A percentile compares a stretch with the other conserved stretches of the same genome.
Conservation (phyloP, 2,329 filamentous ascomycete genomes). For the Kalmusia sp. region DNA sequence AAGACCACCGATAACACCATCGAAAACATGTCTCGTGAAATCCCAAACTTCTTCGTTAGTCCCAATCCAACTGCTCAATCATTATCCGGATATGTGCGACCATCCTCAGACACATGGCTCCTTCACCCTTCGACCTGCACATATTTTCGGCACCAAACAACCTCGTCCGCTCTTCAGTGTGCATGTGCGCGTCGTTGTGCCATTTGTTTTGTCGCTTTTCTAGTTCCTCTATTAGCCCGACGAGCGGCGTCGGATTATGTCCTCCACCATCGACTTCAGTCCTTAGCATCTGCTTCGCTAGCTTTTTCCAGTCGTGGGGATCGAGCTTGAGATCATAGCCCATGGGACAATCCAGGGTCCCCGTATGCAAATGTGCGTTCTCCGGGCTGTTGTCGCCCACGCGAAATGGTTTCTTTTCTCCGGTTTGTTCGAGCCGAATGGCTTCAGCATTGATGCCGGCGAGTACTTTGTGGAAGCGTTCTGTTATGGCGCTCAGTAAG, state of each 20-base stretch:
- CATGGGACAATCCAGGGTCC: conserved; percentile 51
- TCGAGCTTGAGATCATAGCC: conserved; percentile 54
- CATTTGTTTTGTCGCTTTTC: conserved; percentile 52
- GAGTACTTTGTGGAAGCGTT: conserved; percentile 52
- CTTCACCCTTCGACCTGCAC: conserved; percentile 7
- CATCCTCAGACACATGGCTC: conserved; percentile 24
- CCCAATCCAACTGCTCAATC: conserved; percentile 23
- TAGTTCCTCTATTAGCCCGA: conserved; percentile 46
- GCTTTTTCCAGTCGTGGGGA: conserved; percentile 50
- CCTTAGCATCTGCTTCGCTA: conserved; percentile 55
- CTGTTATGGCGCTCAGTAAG: conserved; percentile 50
- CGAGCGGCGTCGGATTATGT: conserved; percentile 36
- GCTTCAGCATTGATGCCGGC: conserved; percentile 50
- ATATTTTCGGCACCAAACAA: conserved; percentile 23
- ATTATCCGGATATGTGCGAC: conserved; percentile 17
- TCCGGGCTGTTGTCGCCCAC: conserved; percentile 52
- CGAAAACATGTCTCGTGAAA: too few relatives aligned
- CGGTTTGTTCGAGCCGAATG: conserved; percentile 31
- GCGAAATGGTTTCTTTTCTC: conserved; percentile 50
- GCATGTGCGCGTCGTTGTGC: conserved; percentile 37
- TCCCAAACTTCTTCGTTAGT: conserved; percentile 10
- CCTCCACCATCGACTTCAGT: conserved; percentile 52
- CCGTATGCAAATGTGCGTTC: conserved; percentile 52
- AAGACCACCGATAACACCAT: too few relatives aligned
- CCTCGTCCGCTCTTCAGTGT: conserved; percentile 25